Conservation (phyloP, 495 filamentous ascomycete genomes). For the Daldinia loculata region DNA sequence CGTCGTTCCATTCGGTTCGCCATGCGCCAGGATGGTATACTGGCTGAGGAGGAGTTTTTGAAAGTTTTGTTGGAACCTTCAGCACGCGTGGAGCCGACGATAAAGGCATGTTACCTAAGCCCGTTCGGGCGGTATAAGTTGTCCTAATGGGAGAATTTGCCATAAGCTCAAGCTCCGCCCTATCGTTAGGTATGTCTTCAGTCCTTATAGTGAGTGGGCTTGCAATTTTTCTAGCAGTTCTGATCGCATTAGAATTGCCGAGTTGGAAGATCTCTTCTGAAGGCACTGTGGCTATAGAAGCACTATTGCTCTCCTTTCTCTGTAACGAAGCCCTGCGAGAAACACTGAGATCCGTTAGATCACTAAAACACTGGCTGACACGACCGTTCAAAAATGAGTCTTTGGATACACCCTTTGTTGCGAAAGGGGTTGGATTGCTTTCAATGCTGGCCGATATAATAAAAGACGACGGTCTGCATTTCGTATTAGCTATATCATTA, state of each 20-base stretch:
- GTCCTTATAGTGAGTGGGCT: conserved; percentile 11
- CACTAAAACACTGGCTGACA: conserved; percentile 27
- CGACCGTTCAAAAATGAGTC: conserved; percentile 33
- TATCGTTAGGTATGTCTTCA: conserved; percentile 18
- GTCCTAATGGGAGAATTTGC: conserved; percentile 35
- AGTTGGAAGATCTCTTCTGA: conserved; percentile 40
- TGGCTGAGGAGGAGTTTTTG: conserved; percentile 36
- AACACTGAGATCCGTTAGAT: conserved; percentile 42
- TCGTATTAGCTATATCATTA: conserved; percentile 1
- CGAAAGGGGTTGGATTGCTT: conserved; percentile 40
- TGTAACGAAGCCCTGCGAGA: conserved; percentile 43
- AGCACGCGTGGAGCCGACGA: conserved; percentile 15
- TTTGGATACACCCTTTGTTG: conserved; percentile 32
- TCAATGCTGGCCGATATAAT: conserved; percentile 44
- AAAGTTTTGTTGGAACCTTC: conserved; percentile 10
- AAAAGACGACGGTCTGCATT: conserved; percentile 36
- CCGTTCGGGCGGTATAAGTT: conserved; percentile 19
- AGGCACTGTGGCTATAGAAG: conserved; percentile 38
- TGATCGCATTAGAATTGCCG: conserved; percentile 8
- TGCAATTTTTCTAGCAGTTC: neutral
- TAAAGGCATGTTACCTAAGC: neutral
- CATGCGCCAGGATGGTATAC: conserved; percentile 41
- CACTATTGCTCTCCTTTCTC: conserved; percentile 36
- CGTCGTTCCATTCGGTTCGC: conserved; percentile 41
- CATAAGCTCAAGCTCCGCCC: conserved; percentile 38